Percentiles rank a stretch among this genome's conserved stretches.
phyloP scores from a whole-genome alignment of 2,329 filamentous ascomycete species.

The Pseudocercospora fuligena region DNA sequence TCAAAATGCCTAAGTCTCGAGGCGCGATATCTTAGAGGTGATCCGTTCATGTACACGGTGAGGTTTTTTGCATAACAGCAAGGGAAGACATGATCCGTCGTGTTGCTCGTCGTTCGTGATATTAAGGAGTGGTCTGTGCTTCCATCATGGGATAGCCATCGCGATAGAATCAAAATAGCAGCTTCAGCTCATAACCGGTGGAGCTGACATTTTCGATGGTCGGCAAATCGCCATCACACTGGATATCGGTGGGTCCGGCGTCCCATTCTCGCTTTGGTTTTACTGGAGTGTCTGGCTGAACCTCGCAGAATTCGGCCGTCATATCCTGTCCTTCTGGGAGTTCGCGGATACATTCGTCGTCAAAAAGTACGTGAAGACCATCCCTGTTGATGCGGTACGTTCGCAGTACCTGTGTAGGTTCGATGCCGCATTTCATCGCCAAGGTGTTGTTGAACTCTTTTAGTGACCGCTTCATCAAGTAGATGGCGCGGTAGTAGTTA shows the following conservation, averaged over 20 bases:
- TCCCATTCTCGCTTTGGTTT: conserved; percentile 58
- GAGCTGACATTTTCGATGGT: conserved; percentile 50
- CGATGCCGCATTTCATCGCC: conserved; percentile 79
- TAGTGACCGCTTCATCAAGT: conserved; percentile 76
- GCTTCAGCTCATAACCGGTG: conserved; percentile 55
- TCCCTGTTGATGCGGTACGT: conserved; percentile 74
- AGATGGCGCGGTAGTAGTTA: conserved; percentile 81
- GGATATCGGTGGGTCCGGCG: conserved; percentile 52
- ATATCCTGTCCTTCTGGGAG: conserved; percentile 92
- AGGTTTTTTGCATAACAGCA: conserved; percentile 11
- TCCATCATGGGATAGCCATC: conserved; percentile 11
- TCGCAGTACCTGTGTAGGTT: conserved; percentile 71
- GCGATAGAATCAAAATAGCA: conserved; percentile 48
- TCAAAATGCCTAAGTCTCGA: conserved; percentile 22
- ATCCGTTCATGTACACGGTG: conserved; percentile 29
- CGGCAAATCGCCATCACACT: conserved; percentile 54
- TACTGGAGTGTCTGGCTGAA: conserved; percentile 51
- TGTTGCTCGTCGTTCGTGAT: conserved; percentile 28
- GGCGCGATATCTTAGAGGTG: conserved; percentile 28
- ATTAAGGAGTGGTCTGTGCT: conserved; percentile 22
- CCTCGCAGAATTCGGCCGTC: conserved; percentile 71
- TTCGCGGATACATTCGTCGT: conserved; percentile 85
- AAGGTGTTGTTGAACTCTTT: conserved; percentile 75
- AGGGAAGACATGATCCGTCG: conserved; percentile 25
- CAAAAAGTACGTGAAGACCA: conserved; percentile 82